Percentiles rank a stretch among this genome's conserved stretches.
These are phyloP conservation scores for Hypoxylon lienhwacheense DNA, from an alignment of 495 filamentous ascomycete species.

Conservation along the genomic window DNA sequence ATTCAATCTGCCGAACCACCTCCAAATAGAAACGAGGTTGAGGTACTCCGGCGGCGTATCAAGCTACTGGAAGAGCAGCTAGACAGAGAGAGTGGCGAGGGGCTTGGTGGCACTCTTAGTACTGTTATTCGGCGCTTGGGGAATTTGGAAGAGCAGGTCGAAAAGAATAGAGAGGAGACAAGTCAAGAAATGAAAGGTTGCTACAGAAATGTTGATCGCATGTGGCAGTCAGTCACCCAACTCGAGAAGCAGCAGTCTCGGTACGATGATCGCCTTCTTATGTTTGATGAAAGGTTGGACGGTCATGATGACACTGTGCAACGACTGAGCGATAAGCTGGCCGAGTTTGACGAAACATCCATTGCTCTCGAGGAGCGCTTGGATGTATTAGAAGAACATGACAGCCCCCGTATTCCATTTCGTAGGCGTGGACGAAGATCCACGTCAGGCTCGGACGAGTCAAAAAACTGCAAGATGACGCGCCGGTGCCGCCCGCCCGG, in stretches of 20 bases:
- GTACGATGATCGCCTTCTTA: slow-evolving; percentile 51
- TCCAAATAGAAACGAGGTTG: slow-evolving; percentile 49
- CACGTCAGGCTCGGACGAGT: slow-evolving; percentile 37
- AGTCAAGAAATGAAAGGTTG: slow-evolving; percentile 52
- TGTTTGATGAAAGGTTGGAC: slow-evolving; percentile 48
- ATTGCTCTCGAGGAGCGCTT: slow-evolving; percentile 55
- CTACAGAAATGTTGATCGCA: slow-evolving; percentile 54
- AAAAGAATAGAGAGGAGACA: slow-evolving; percentile 52
- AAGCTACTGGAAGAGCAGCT: slow-evolving; percentile 52
- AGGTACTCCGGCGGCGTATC: slow-evolving; percentile 50
- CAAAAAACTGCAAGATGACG: slow-evolving; percentile 22
- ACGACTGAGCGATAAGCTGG: slow-evolving; percentile 46
- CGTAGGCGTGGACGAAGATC: slow-evolving; percentile 33
- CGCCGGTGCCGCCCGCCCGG: slow-evolving; percentile 7
- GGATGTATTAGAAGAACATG: slow-evolving; percentile 48
- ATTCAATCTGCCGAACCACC: slow-evolving; percentile 45
- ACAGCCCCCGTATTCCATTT: slow-evolving; percentile 22
- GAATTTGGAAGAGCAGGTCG: slow-evolving; percentile 54
- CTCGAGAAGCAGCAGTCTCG: slow-evolving; percentile 45
- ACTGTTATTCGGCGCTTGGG: slow-evolving; percentile 48
- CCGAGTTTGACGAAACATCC: slow-evolving; percentile 55
- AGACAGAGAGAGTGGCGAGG: slow-evolving; percentile 46
- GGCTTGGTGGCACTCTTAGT: slow-evolving; percentile 38
- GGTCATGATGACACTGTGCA: slow-evolving; percentile 46
- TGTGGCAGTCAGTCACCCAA: slow-evolving; percentile 53